A percentile compares a stretch with the other conserved stretches of the same genome.
Evolutionary conservation across 2,329 filamentous ascomycete species (phyloP).

Genomic region (Diaporthe citrichinensis): DNA sequence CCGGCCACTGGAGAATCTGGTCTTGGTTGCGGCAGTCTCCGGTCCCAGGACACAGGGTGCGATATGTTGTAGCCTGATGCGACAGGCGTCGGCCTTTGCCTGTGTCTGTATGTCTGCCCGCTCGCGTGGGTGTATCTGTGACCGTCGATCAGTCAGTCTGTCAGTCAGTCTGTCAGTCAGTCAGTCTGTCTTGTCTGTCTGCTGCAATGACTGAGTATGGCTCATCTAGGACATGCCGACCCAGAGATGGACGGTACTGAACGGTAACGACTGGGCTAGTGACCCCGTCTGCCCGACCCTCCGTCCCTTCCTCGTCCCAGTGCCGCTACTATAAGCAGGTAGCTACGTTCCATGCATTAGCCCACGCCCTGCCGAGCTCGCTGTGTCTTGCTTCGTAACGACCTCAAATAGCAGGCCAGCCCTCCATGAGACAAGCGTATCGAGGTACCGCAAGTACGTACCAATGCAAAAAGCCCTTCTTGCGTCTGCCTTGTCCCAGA

Average conservation of each 20-base stretch:
- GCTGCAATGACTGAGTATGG: neutral
- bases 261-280: neutral
- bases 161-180: neutral
- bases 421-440: conserved; percentile 10
- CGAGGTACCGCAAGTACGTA: conserved; percentile 18
- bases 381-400: conserved; percentile 33
- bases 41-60: conserved; percentile 4
- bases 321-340: conserved; percentile 16
- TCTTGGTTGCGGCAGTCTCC: conserved; percentile 6
- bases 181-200: neutral
- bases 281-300: neutral
- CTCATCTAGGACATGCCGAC: neutral
- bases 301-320: neutral
- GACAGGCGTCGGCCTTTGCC: neutral
- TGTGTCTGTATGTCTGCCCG: conserved; percentile 8
- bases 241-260: neutral
- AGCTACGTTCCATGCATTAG: conserved; percentile 41
- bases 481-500: conserved; percentile 29
- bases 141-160: neutral
- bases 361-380: conserved; percentile 22
- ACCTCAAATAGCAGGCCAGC: conserved; percentile 30
- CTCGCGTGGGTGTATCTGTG: neutral
- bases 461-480: conserved; percentile 18
- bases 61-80: conserved; percentile 18
- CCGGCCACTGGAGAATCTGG: conserved; percentile 3